These are phyloP conservation scores for Santalum album DNA, from an alignment of 164 flowering plant species.

Conservation along the genomic window DNA sequence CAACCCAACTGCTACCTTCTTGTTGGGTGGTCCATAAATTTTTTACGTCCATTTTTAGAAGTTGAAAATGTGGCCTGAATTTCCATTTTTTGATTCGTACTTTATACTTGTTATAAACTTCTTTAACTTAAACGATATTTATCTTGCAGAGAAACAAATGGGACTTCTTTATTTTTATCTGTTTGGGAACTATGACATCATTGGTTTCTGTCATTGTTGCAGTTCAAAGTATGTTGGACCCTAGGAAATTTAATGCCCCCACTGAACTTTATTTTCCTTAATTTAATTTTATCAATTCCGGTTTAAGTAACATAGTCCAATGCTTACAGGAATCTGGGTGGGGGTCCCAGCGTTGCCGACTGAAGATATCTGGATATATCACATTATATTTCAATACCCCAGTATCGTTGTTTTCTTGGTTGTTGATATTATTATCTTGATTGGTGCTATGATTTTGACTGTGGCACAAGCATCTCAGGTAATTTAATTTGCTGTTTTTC, in stretches of 20 bases:
- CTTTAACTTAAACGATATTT: neutral
- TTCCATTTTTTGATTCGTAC: no score
- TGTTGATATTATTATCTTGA: constrained; percentile 44
- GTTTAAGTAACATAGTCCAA: no score
- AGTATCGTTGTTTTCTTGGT: constrained; percentile 54
- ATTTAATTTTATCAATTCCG: no score
- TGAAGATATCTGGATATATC: constrained; percentile 48
- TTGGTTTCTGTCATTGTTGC: constrained; percentile 38
- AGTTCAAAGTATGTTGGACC: constrained; percentile 55
- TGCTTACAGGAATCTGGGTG: constrained; percentile 64
- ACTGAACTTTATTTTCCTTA: no score
- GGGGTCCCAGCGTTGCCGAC: constrained; percentile 20
- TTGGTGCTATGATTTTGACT: constrained; percentile 38
- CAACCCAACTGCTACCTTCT: no score
- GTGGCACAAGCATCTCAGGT: constrained; percentile 69
- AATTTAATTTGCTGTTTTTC: constrained; percentile 5
- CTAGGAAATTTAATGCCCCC: no score
- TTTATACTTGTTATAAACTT: no score
- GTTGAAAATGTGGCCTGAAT: no score
- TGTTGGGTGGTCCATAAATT: no score
- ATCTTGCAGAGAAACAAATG: constrained; percentile 79
- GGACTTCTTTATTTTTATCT: constrained; percentile 76
- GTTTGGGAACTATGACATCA: constrained; percentile 56
- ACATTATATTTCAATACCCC: constrained; percentile 47
- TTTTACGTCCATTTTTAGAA: no score